Conservation (phyloP, 1,139 yeast genomes). For the Magnusiomyces suaveolens region DNA sequence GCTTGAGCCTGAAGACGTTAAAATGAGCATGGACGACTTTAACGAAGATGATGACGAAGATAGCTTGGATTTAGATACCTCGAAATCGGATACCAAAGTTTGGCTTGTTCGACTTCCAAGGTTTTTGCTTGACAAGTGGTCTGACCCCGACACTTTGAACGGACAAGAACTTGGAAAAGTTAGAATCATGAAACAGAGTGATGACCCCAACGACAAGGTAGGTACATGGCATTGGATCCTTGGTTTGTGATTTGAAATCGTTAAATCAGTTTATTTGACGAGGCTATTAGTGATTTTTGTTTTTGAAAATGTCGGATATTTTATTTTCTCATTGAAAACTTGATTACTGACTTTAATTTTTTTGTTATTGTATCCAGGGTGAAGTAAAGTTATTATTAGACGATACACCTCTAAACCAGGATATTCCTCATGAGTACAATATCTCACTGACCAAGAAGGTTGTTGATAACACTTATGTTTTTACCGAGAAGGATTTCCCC, state of each 20-base stretch:
- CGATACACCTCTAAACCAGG: conserved; percentile 35
- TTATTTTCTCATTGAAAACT: not conserved
- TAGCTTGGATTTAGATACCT: conserved; percentile 35
- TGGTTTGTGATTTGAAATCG: too few relatives aligned
- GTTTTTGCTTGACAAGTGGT: conserved; percentile 77
- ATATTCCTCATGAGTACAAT: conserved; percentile 78
- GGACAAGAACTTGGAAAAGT: conserved; percentile 75
- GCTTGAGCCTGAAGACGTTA: not conserved
- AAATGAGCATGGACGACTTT: not conserved
- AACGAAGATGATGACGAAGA: conserved; percentile 29
- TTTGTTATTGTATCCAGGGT: conserved; percentile 19
- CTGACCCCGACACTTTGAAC: conserved; percentile 47
- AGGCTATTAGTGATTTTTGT: not conserved
- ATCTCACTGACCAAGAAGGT: conserved; percentile 65
- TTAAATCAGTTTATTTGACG: not conserved
- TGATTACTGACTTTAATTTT: not conserved
- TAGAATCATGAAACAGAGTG: conserved; percentile 48
- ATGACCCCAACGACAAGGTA: conserved; percentile 33
- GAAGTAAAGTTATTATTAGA: conserved; percentile 34
- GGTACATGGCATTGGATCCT: too few relatives aligned
- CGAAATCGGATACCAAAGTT: conserved; percentile 42
- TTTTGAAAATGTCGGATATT: not conserved
- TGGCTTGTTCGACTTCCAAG: conserved; percentile 91
- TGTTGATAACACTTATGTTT: conserved; percentile 75
- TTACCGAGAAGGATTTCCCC: conserved; percentile 76